phyloP scores from a whole-genome alignment of 306 rosid species.

The Crotalaria pallida region DNA sequence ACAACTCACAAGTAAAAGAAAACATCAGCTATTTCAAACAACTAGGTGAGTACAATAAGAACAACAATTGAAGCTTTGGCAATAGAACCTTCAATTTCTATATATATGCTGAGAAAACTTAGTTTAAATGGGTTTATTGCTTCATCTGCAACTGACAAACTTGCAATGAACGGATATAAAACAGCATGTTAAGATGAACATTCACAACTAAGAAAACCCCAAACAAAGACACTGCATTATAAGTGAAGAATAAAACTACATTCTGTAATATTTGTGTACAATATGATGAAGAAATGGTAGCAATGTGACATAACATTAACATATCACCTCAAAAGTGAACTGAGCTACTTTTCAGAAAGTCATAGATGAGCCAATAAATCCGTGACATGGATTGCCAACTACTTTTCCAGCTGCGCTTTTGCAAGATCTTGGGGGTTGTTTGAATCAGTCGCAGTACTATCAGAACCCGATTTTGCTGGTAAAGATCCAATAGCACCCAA shows the following conservation, averaged over 20 bases:
- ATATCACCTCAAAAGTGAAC: conserved; percentile 12
- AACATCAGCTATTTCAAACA: not conserved
- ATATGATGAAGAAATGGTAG: not conserved
- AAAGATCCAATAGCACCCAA: conserved; percentile 65
- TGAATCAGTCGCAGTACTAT: conserved; percentile 30
- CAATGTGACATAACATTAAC: conserved; percentile 9
- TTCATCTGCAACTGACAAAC: not conserved
- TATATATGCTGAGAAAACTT: not conserved
- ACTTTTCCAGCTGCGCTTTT: conserved; percentile 26
- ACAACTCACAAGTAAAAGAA: not conserved
- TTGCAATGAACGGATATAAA: not conserved
- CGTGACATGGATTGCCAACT: conserved; percentile 16
- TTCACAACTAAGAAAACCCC: not conserved
- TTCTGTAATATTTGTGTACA: not conserved
- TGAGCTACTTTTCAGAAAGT: not conserved
- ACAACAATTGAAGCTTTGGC: not conserved
- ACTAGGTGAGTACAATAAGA: not conserved
- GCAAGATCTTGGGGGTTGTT: conserved; percentile 23
- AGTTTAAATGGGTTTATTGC: not conserved
- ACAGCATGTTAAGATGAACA: not conserved
- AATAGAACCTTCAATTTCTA: not conserved
- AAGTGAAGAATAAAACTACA: not conserved
- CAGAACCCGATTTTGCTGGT: conserved; percentile 34
- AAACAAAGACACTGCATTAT: not conserved
- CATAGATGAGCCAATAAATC: not conserved